Base-by-base conservation (phyloP, 2,329 filamentous ascomycete species). In the Trichoderma koningiopsis region DNA sequence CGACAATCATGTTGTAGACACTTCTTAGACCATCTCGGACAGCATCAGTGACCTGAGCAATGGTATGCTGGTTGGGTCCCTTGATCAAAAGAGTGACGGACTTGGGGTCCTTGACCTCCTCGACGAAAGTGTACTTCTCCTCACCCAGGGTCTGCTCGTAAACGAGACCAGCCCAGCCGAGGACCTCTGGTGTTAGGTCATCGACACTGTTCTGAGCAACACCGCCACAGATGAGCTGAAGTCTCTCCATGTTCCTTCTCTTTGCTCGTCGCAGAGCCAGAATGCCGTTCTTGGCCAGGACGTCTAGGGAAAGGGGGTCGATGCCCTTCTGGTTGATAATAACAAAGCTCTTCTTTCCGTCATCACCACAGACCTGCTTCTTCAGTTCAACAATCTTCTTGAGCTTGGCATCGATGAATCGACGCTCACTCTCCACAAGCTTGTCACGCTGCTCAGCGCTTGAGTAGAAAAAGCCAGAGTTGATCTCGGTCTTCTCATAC, bases 1-100 rank as follows among this genome's bases (percentile, higher is more conserved):
- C 96, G n/a, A 98, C 95, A 79, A 99, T 98, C 86, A 97, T 97
- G 86, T 99, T 99, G 88, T 97, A 98, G 61, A 98, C 96, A 79
- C 93, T 97, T 77, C 96, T 89, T 74, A 99, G 87, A 72, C 96
- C 96, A 79, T 99, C 96, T 66, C 96, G 89, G 56, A 98, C 96
- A 3, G 96, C 96, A 79, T 99, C 96, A 73, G 94, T 97, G 77
- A 99, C 94, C 82, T 99, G 96, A 16, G 92, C 90, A 76, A 99
- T 99, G 71, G 95, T 98, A 84, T 99, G 96, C 77, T 90, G 86
- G 82, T 99, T 99, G 72, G 96, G 96, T 29, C 96, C 96, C 86
- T 98, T 99, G 86, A 99, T 98, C 76, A 99, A 87, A 37, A 99
- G 86, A 19, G 96, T 99, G 58, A 99, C 96, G 1, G 95, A 97